Evolutionary conservation across 306 rosid species (phyloP), one percentile per base, ranked within the genome.

Genomic region (Acacia melanoxylon): DNA sequence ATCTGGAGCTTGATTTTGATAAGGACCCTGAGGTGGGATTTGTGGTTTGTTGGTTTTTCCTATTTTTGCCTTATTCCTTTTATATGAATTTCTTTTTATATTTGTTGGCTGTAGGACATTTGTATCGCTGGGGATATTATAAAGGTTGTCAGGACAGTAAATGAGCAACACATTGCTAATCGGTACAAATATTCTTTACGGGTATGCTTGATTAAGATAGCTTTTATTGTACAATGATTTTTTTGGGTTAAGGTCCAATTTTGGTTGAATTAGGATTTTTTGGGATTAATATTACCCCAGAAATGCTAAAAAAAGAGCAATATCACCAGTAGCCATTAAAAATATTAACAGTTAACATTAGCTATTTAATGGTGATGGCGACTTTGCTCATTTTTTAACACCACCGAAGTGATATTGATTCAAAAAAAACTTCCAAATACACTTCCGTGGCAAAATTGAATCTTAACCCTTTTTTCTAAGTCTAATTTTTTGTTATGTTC

Each of bases 141-240:
- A 85, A 86, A 86, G 80, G 44, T 89, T 45, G 81, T 63, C 8
- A 67, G 59, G 78, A 29, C 33, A 77, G 2, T 88, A 61, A 90
- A 91, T 74, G 98, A 92, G 86, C 81, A 89, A 59, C 98, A 95
- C 81, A 92, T 93, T 77, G 96, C 98, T 49, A 82, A 85, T 82
- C 91, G 83, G 65, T 82, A 88, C 70, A 94, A 84, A 22, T 85
- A 86, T 83, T 93, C 98, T 78, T 91, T 95, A 69, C 94, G 93
- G 51, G 99, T 93, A 92, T 89, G 94, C 74, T 51, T 75, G n/a
- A 22, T 81, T 78, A 79, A 48, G 56, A 78, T 22, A 44, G 25
- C 52, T 31, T 35, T 72, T 56, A 44, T 80, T 72, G 49, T 35
- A 5, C 48, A 72, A 49, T 46, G 51, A 46, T 46, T 12, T 46